Evolutionary conservation across 148 eudicot species (phyloP), one percentile per base, ranked within the genome.

Genomic region (Oxyria digyna): DNA sequence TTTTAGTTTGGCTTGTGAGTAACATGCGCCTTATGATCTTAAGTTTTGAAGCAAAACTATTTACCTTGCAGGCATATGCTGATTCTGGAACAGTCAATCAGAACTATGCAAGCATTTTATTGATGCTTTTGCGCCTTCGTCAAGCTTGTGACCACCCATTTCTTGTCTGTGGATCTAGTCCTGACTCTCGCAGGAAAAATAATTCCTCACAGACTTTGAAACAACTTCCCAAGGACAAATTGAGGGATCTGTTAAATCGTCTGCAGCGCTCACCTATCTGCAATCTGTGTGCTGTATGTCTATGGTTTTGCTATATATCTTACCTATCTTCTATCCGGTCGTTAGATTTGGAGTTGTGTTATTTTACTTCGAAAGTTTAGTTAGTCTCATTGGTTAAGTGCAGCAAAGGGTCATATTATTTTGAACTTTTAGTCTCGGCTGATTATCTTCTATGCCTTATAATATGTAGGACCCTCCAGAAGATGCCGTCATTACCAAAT

Each of bases 71-170:
- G 97, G 96, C 87, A 26, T 94, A 88, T 77, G 99, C 97, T 73
- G 99, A 88, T 70, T 96, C 96, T 80, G 99, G 99, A 27, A 94
- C 97, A 65, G 79, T 94, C 41, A 84, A 74, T 76, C 97, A 94
- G 76, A 94, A 94, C 72, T 94, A 94, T 80, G 99, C 97, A 75
- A 94, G 87, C 83, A 94, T 94, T 74, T 80, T 94, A 45, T 74
- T 94, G 84, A 78, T 94, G 97, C 93, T 94, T 79, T 78, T 94
- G 79, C 96, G 99, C 50, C 97, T 94, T 73, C 96, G 97, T 46
- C 99, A 91, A 70, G 97, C 97, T 76, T 94, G 97, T 87, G 99
- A 91, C 82, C 99, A 94, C 81, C 99, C 99, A 17, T 77, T 83
- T 67, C 96, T 94, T 81, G 98, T 88, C n/a, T 88, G 85, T 81